Evolutionary conservation across 179 eudicot species (phyloP), one percentile per base, ranked within the genome.

Genomic region (Drosera spatulata): DNA sequence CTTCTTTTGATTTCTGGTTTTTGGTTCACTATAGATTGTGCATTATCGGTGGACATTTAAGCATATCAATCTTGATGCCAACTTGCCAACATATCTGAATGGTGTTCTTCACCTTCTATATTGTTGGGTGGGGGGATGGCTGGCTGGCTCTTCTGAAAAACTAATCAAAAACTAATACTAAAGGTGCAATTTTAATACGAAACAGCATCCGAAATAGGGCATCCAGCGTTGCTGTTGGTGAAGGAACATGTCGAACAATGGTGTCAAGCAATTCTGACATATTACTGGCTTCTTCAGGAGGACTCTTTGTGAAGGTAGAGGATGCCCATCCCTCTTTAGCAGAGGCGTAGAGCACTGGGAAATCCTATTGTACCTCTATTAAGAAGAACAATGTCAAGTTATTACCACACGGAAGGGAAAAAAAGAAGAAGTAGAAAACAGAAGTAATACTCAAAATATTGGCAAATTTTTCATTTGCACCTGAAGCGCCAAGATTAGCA

Each of bases 271-370:
- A 87, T 53, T 78, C 84, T 48, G 93, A 79, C 99, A 93, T 93
- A 77, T 86, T 83, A 68, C 81, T 89, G n/a, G 70, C 85, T 71
- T 79, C 90, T 68, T 73, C 81, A 13, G 80, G 76, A 46, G 95
- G 99, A 69, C 64, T 69, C 73, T 89, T 93, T 63, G 99, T 93
- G 78, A 75, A 93, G 43, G 75, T 75, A 50, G 86, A 75, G 41
- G 99, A 84, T 45, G 99, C 95, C 99, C 99, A 93, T 58, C 99
- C 96, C 73, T 93, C 96, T 72, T 93, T 93, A 61, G 99, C 99
- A 65, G 99, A 93, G 60, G 96, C 99, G 75, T 93, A 93, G 14
- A 93, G 95, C 68, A 93, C 96, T 42, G 99, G 99, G 73, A 93
- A 93, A 61, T 86, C 99, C 67, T 89, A 73, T 62, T 93, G 99